A percentile compares a stretch with the other conserved stretches of the same genome.
phyloP scores from a whole-genome alignment of 768 basidiomycete species.

The Russula vinacea region DNA sequence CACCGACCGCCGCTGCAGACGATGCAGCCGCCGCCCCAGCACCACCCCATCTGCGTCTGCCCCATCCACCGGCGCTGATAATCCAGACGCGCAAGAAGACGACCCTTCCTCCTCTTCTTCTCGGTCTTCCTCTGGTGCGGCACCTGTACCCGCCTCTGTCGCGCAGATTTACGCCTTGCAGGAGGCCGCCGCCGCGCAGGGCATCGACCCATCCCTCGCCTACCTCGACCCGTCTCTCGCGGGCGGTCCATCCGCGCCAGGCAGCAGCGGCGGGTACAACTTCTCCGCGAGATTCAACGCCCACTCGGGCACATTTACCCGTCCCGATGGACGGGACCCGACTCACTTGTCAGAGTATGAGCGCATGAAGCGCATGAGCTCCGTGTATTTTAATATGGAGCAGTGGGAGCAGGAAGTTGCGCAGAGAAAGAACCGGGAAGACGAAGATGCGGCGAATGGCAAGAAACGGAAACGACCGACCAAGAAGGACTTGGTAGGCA shows the following conservation, averaged over 20 bases:
- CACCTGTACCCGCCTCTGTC: conserved; percentile 33
- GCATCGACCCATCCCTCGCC: conserved; percentile 81
- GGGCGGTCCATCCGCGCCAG: conserved; percentile 35
- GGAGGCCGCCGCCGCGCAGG: conserved; percentile 69
- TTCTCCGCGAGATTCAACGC: conserved; percentile 76
- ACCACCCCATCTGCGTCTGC: conserved; percentile 31
- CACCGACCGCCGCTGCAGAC: conserved; percentile 14
- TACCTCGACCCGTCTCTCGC: conserved; percentile 71
- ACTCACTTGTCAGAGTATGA: conserved; percentile 77
- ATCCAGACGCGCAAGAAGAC: conserved; percentile 23
- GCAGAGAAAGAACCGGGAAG: conserved; percentile 40
- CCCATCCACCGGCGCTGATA: conserved; percentile 33
- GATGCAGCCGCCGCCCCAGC: conserved; percentile 5
- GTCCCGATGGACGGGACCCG: conserved; percentile 65
- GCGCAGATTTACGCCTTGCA: conserved; percentile 49
- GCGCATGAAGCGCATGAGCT: conserved; percentile 80
- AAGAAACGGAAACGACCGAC: conserved; percentile 76
- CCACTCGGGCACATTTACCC: conserved; percentile 73
- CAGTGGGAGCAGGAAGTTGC: conserved; percentile 74
- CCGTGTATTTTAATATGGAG: conserved; percentile 83
- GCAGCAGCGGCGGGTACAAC: conserved; percentile 42
- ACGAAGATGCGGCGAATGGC: conserved; percentile 50
- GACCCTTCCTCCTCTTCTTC: conserved; percentile 33
- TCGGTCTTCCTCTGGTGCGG: conserved; percentile 34
- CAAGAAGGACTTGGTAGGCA: conserved; percentile 78